Base-by-base conservation (phyloP, 768 basidiomycete genomes). In the Pleurotus sapidus region DNA sequence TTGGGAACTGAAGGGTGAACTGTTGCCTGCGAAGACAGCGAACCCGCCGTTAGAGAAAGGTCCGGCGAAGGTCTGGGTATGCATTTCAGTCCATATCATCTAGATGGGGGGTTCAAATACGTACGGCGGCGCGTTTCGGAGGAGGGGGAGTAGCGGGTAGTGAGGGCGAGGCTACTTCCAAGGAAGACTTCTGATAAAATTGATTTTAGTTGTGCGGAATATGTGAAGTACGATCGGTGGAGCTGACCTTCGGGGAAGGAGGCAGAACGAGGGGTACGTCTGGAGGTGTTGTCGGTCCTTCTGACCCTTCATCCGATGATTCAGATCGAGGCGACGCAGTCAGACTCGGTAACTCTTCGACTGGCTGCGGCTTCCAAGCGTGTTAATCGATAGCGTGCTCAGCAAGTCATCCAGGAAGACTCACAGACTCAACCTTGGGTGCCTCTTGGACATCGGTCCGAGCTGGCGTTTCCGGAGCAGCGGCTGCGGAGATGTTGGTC, bases 21-120 rank as follows among this genome's bases (percentile, higher is more conserved):
- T 58, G 7, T 70, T 64, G 12, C 69, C 65, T 14, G 72, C 67
- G 55, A 77, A 78, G 14, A 73, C 67, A 17, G 76, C 74, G 59
- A 78, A 78, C n/a, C 74, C 69, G 40, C 67, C 69, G 14, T 59
- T 46, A 8, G 30, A 34, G 11, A 34, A 34, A 34, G 30, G 3
- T 1, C 30, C 30, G 3, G 9, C 30, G 30, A 34, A 34, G 8
- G 30, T 34, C 30, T 34, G 30, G 8, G 11, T 34, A 11, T 34
- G 3, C 11, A 8, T 3, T 34, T 34, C 30, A 34, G 30, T 11
- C 9, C 2, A 45, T 45, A 7, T 4, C n/a, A 45, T 45, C 15
- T 23, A 9, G 5, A 3, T 18, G 20, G 5, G 11, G 9, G 20
- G 11, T 50, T 38, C 23, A 17, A 50, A 5, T 30, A 42, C 51